phyloP scores from a whole-genome alignment of 2,329 filamentous ascomycete genomes.

The Simplicillium aogashimaense region DNA sequence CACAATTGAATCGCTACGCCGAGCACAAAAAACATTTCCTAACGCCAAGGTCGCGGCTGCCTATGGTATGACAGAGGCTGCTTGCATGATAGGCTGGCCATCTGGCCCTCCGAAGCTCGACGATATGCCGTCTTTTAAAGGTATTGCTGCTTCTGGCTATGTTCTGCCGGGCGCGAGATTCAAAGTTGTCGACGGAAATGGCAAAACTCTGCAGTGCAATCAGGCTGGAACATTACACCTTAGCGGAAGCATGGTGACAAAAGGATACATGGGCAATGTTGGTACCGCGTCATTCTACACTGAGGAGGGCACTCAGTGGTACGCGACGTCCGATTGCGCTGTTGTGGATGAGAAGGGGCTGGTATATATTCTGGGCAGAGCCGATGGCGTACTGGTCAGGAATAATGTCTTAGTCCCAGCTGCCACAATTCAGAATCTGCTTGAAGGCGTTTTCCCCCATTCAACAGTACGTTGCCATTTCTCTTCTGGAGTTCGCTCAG shows the following conservation, averaged over 20 bases:
- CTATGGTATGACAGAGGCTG: conserved; percentile 2
- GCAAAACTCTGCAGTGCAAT: background rate
- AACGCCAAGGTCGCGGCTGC: background rate
- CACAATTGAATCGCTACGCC: background rate
- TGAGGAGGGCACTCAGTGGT: background rate
- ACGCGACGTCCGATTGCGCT: background rate
- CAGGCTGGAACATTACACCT: background rate
- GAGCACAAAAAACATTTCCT: background rate
- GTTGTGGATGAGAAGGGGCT: background rate
- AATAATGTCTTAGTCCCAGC: background rate
- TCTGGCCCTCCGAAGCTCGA: background rate
- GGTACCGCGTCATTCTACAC: background rate
- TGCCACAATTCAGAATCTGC: background rate
- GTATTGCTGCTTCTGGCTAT: background rate
- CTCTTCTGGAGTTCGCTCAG: background rate
- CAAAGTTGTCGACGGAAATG: conserved; percentile 1
- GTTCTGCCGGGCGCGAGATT: background rate
- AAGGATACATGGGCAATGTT: background rate
- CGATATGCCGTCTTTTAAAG: background rate
- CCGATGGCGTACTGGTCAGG: background rate
- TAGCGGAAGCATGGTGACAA: background rate
- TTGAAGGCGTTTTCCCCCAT: background rate
- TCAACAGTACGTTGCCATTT: background rate
- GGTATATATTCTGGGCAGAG: background rate
- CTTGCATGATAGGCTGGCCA: conserved; percentile 1